Conservation (phyloP, 192 early-diverging fungal genomes). For the Coemansia umbellata region DNA sequence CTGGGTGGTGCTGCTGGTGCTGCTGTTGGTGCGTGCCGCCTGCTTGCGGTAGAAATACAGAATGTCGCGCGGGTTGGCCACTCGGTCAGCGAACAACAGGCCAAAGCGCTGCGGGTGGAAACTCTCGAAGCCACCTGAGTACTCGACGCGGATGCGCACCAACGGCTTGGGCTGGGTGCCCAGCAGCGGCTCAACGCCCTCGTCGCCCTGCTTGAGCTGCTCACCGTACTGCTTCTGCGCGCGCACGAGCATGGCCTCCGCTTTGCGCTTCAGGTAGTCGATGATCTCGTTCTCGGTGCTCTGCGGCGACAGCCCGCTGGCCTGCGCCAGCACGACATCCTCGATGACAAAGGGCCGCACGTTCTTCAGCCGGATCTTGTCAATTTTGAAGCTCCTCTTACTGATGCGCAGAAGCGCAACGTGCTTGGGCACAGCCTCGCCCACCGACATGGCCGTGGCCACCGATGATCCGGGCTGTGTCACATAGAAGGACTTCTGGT, state of each 20-base stretch:
- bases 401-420: constrained; percentile 60
- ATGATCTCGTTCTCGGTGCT: constrained; percentile 56
- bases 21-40: background rate
- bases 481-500: constrained; percentile 65
- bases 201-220: constrained; percentile 25
- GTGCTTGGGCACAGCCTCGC: constrained; percentile 74
- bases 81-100: constrained; percentile 66
- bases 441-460: constrained; percentile 81
- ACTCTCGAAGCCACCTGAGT: constrained; percentile 75
- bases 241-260: constrained; percentile 58
- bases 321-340: constrained; percentile 58
- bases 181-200: constrained; percentile 34
- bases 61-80: constrained; percentile 89
- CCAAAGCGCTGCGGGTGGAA: constrained; percentile 89
- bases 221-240: constrained; percentile 62
- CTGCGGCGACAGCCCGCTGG: constrained; percentile 47
- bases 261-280: constrained; percentile 51
- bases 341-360: constrained; percentile 87
- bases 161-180: constrained; percentile 61
- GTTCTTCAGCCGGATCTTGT: constrained; percentile 69
- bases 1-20: constrained; percentile 2
- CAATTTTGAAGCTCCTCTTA: constrained; percentile 61
- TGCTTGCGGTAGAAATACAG: constrained; percentile 71
- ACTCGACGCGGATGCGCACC: constrained; percentile 84
- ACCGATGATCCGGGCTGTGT: constrained; percentile 92